Conservation (phyloP, 2,329 filamentous ascomycete genomes). For the Hypoxylon sp. region DNA sequence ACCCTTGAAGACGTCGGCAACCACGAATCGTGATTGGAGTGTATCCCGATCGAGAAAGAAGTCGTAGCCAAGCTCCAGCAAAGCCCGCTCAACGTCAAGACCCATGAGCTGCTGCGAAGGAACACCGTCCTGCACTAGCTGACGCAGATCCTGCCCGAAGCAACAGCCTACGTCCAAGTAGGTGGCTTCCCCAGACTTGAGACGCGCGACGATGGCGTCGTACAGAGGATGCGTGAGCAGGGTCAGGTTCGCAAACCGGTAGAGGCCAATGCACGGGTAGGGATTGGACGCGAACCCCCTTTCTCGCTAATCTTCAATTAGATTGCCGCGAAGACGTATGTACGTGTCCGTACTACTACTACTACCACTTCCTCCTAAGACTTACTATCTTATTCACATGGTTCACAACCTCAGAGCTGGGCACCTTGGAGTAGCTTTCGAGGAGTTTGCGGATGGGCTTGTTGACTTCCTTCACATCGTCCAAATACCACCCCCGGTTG, state of each 20-base stretch:
- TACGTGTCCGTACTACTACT: background rate
- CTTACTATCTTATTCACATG: slow-evolving; percentile 46
- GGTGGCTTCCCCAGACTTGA: slow-evolving; percentile 22
- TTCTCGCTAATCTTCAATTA: slow-evolving; percentile 37
- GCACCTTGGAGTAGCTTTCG: slow-evolving; percentile 44
- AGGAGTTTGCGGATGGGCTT: slow-evolving; percentile 43
- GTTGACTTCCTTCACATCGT: slow-evolving; percentile 44
- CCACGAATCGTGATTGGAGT: slow-evolving; percentile 43
- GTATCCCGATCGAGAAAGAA: slow-evolving; percentile 50
- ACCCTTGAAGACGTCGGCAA: slow-evolving; percentile 45
- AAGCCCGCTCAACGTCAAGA: slow-evolving; percentile 46
- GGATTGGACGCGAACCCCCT: slow-evolving; percentile 39
- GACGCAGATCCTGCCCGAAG: slow-evolving; percentile 52
- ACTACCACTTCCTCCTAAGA: background rate
- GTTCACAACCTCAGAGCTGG: slow-evolving; percentile 35
- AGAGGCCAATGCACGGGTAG: slow-evolving; percentile 45
- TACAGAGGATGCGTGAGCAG: slow-evolving; percentile 37
- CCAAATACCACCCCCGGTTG: slow-evolving; percentile 42
- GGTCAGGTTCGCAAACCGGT: slow-evolving; percentile 44
- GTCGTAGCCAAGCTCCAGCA: slow-evolving; percentile 49
- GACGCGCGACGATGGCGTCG: slow-evolving; percentile 35
- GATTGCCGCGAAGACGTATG: background rate
- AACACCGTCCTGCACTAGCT: slow-evolving; percentile 49
- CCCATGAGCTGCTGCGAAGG: slow-evolving; percentile 43
- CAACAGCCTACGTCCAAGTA: slow-evolving; percentile 53